Percentiles rank a stretch among this genome's conserved stretches.
Evolutionary conservation across 2,329 filamentous ascomycete species (phyloP).

Genomic region (Penicillium sp.): DNA sequence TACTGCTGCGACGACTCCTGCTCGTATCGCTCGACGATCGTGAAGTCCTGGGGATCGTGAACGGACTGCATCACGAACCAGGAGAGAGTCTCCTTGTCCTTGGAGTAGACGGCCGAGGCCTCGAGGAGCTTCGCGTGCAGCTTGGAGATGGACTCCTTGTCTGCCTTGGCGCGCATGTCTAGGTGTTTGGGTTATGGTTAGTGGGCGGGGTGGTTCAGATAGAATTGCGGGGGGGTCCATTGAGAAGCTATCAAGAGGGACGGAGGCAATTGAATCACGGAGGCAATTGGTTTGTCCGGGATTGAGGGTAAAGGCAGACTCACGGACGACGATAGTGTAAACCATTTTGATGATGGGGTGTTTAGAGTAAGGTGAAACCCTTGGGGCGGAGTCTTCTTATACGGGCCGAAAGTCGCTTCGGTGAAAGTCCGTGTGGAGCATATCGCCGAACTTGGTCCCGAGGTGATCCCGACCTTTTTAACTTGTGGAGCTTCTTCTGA

Average conservation of each 20-base stretch:
- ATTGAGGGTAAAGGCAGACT: neutral
- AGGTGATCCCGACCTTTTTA: slow-evolving; percentile 12
- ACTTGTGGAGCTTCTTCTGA: neutral
- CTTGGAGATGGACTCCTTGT: slow-evolving; percentile 62
- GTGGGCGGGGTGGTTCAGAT: neutral
- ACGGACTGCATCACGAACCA: slow-evolving; percentile 79
- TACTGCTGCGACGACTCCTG: slow-evolving; percentile 61
- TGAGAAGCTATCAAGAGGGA: no score
- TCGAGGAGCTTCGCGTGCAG: slow-evolving; percentile 71
- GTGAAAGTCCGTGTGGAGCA: slow-evolving; percentile 15
- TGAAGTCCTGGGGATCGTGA: slow-evolving; percentile 66
- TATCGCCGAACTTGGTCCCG: slow-evolving; percentile 16
- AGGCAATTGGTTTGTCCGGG: neutral
- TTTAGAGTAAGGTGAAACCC: neutral
- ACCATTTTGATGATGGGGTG: slow-evolving; percentile 20
- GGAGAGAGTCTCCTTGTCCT: slow-evolving; percentile 67
- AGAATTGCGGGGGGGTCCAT: neutral
- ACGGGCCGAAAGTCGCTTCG: slow-evolving; percentile 5
- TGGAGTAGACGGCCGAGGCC: slow-evolving; percentile 68
- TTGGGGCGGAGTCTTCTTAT: slow-evolving; percentile 6
- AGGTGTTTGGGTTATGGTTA: neutral
- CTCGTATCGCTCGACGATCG: slow-evolving; percentile 71
- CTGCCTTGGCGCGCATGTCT: slow-evolving; percentile 64
- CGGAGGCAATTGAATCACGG: neutral
- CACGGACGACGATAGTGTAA: slow-evolving; percentile 33